Evolutionary conservation across 2,329 filamentous ascomycete genomes (phyloP), one percentile per base, ranked within the genome.

Genomic region (Fusarium sp.): DNA sequence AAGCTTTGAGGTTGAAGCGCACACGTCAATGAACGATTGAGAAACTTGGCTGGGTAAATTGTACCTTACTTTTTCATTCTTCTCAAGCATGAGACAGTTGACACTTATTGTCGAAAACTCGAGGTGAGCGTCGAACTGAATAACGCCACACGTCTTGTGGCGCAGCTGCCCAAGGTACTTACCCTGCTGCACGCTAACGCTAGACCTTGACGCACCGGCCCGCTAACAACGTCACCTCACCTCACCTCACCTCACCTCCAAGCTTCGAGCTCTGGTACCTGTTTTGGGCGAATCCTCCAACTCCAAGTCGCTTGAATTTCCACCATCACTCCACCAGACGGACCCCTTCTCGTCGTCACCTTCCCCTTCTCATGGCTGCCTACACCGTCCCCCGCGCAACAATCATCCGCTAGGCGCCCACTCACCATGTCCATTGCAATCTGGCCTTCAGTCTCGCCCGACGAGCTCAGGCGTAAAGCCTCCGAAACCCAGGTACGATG

Each of bases 371-470:
- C 61, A 63, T 72, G 67, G 68, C 51, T 69, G 66, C 61, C 69
- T 64, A 49, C 46, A 38, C 42, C n/a, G 25, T 10, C 11, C 2
- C 17, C 15, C 23, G 35, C 27, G 39, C 44, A 67, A 23, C 25
- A 38, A n/a, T 11, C 15, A 50, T 32, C 21, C 39, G 32, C 38
- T 63, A 67, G 62, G 56, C 65, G 36, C 25, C 43, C 21, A 9
- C 15, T 14, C 52, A 68, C n/a, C 63, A 87, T 87, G 84, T 84
- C 84, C 60, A 73, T 86, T 65, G 82, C 80, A 64, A 80, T 86
- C 76, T 87, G 83, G 83, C 84, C 84, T 72, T 77, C 77, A 66
- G 73, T 86, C 53, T 73, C 81, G 49, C 77, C 79, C 4, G 76
- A 74, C 27, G 78, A 84, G 67, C 80, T 85, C 74, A 78, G 80